Base-by-base conservation (phyloP, 2,329 filamentous ascomycete genomes). In the Calonectria honghensis region DNA sequence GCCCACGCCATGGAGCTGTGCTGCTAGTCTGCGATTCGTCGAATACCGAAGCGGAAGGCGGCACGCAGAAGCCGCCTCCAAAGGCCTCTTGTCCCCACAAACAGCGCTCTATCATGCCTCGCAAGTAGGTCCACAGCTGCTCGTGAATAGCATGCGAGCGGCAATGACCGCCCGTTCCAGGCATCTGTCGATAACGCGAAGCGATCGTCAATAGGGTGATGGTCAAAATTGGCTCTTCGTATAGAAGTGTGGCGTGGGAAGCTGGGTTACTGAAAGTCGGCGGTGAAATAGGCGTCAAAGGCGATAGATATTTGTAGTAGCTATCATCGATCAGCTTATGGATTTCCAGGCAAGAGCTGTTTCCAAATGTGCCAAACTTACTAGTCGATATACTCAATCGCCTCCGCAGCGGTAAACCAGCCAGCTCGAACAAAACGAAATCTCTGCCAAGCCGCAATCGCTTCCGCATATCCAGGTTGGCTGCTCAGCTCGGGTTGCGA, bases 41-140 rank as follows among this genome's bases (percentile, higher is more conserved):
- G 48, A 85, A 90, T 79, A 84, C 81, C 9, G 61, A 45, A 54
- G 90, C 90, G 29, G 80, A 77, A 18, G 93, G 94, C 3, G 93
- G 94, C 68, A 94, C 94, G 81, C 94, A 95, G 83, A 96, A 96
- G 20, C 95, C 95, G 32, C 95, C 95, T 37, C 96, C 96, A 81
- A 98, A 98, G 68, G 97, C 95, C 84, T 98, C 96, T 83, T 98
- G 96, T 11, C 96, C 97, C 94, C 96, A 98, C 48, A 98, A 93
- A 78, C 98, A 94, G 41, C 96, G 92, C 84, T 98, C 95, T 78
- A 98, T 97, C 94, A 98, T 98, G 73, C 95, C 94, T 67, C 96
- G 93, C 37, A 98, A 90, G 82, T 98, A 98, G 37, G 93, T 95
- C 97, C 97, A 99, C 6, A 98, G 90, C 84, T 97, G 96, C 81